These are phyloP conservation scores for Pseudozyma pruni DNA, from an alignment of 1,284 basidiomycete species.

Conservation along the genomic window DNA sequence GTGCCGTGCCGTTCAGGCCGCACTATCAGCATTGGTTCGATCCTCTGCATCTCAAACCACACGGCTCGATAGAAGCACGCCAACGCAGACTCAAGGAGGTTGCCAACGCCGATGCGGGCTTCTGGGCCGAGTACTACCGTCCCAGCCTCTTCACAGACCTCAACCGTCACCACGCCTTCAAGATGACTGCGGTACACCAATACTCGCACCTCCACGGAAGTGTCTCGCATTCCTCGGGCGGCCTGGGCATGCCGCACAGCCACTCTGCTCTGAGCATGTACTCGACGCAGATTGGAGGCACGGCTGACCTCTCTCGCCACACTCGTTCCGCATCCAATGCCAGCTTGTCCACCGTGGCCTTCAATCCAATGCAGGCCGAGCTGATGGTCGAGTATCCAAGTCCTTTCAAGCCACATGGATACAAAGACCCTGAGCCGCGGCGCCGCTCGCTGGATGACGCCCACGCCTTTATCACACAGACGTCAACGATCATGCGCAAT, in stretches of 20 bases:
- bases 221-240: constrained; percentile 20
- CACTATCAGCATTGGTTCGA: constrained; percentile 59
- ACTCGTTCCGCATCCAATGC: constrained; percentile 29
- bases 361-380: constrained; percentile 26
- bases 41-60: constrained; percentile 44
- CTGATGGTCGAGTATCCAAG: constrained; percentile 39
- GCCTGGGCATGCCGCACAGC: constrained; percentile 34
- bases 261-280: constrained; percentile 38
- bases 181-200: constrained; percentile 67
- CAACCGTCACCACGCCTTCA: constrained; percentile 66
- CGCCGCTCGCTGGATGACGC: constrained; percentile 27
- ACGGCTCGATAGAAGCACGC: constrained; percentile 38
- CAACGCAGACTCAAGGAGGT: constrained; percentile 50
- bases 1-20: constrained; percentile 35
- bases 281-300: constrained; percentile 32
- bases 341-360: constrained; percentile 21
- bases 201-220: constrained; percentile 25
- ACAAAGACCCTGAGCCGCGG: constrained; percentile 12
- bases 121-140: constrained; percentile 67
- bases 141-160: constrained; percentile 66
- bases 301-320: constrained; percentile 23
- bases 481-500: constrained; percentile 22
- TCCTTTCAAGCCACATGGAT: constrained; percentile 42
- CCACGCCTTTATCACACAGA: constrained; percentile 20
- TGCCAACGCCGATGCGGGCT: constrained; percentile 55